Conservation (phyloP, 1,284 basidiomycete species). For the Apiotrichum gamsii region DNA sequence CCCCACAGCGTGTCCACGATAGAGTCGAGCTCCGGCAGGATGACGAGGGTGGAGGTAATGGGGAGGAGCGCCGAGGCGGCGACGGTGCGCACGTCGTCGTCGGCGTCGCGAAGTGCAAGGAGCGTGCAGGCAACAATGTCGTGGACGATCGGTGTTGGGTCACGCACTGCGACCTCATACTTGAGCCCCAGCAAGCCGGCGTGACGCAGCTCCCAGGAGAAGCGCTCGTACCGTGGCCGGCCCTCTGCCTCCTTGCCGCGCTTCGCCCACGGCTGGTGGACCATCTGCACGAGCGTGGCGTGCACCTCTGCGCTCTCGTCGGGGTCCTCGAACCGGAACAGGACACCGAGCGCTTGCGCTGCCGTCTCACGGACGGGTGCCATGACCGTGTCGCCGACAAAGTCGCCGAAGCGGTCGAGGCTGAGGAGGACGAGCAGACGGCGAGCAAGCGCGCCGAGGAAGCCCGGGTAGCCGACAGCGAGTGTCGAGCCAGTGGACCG, state of each 20-base stretch:
- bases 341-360: slow-evolving; percentile 85
- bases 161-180: slow-evolving; percentile 89
- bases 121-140: slow-evolving; percentile 82
- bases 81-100: slow-evolving; percentile 95
- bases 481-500: slow-evolving; percentile 77
- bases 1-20: slow-evolving; percentile 84
- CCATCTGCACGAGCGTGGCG: slow-evolving; percentile 82
- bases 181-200: slow-evolving; percentile 94
- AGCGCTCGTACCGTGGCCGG: slow-evolving; percentile 48
- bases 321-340: slow-evolving; percentile 77
- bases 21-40: slow-evolving; percentile 55
- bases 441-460: slow-evolving; percentile 60
- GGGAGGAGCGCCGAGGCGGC: slow-evolving; percentile 89
- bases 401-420: slow-evolving; percentile 96
- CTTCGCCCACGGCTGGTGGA: slow-evolving; percentile 66
- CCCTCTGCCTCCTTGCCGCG: slow-evolving; percentile 47
- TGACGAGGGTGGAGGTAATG: slow-evolving; percentile 71
- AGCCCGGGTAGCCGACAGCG: slow-evolving; percentile 63
- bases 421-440: slow-evolving; percentile 85
- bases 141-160: slow-evolving; percentile 48
- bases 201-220: slow-evolving; percentile 96
- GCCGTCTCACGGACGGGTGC: slow-evolving; percentile 96
- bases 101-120: slow-evolving; percentile 81
- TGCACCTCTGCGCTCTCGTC: slow-evolving; percentile 74
- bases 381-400: slow-evolving; percentile 91